Evolutionary conservation across 768 basidiomycete genomes (phyloP), one percentile per base, ranked within the genome.

Genomic region (Lentinus tigrinus): DNA sequence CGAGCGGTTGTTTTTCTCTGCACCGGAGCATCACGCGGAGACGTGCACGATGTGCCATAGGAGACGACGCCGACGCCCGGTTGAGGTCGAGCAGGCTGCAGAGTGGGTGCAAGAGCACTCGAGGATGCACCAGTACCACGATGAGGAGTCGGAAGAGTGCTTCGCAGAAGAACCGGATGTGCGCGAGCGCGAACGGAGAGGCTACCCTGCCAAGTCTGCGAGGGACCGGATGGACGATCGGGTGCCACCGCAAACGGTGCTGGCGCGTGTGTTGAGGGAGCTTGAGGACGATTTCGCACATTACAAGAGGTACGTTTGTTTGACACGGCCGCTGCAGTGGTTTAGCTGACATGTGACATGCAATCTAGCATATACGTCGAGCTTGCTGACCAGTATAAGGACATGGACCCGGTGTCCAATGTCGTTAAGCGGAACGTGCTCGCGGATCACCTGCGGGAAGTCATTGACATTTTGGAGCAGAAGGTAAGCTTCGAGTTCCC

Each of bases 241-340:
- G 48, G 64, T 91, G 7, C 95, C 93, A 2, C 90, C 93, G 23
- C 95, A 98, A 72, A 95, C 94, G 0, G 84, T 96, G 13, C 81
- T 97, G 3, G 81, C 85, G 27, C 78, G 90, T 3, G 93, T 97
- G 11, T 75, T 98, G 28, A 71, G 88, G 58, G 93, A 96, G 72
- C 77, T 99, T 8, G 96, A 98, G 69, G 94, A 94, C 60, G 96
- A 99, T 69, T 98, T 98, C 67, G 84, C 84, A 36, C 93, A 94
- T 73, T 96, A 95, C 72, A 97, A 93, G 74, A 86, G 89, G 97
- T 98, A 63, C 27, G 85, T 76, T 23, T 19, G 7, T 31, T 36
- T 37, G 40, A n/a, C 54, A 44, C 37, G 38, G 21, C 26, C 54
- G 37, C 57, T 52, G 19, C 28, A 31, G 23, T 46, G 50, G 23